Evolutionary conservation across 306 rosid species (phyloP), one percentile per base, ranked within the genome.

Genomic region (Leucaena leucocephala): DNA sequence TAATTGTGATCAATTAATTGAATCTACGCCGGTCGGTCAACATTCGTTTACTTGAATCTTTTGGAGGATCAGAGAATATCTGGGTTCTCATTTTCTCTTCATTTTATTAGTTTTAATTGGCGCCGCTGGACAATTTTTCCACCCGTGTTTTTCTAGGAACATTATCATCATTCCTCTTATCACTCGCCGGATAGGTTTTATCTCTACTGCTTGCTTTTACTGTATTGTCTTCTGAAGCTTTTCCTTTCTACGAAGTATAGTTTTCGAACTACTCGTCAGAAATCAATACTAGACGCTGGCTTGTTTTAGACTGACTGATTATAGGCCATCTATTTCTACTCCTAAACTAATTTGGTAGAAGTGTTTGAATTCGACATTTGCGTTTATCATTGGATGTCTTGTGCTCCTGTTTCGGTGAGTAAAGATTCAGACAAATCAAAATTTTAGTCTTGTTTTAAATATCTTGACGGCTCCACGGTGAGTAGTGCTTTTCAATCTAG

Each of bases 181-280:
- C 76, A 75, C 81, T 75, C 76, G 9, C 50, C 0, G 1, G 45
- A 17, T 76, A 50, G 66, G 58, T 54, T 54, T 10, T 17, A 73
- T 73, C 27, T 39, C 40, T 7, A 15, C 55, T 45, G 33, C 68
- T 39, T 57, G 33, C 50, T 52, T 11, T 5, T n/a, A 52, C 59
- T 36, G 63, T 34, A 4, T 54, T 10, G 45, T 38, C 36, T n/a
- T 54, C 46, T 10, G 36, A 72, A 52, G 11, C 19, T 72, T 54
- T 72, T 52, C 27, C 15, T n/a, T 36, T 52, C 7, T 52, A 36
- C 12, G 12, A 9, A 17, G n/a, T 38, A 35, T 6, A 11, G 62
- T 27, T 50, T 71, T 52, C 4, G 19, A 3, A n/a, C 36, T 54
- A 61, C 7, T 50, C 19, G 14, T 14, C 10, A 34, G 55, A 67